A percentile compares a stretch with the other conserved stretches of the same genome.
Conservation (phyloP, 2,329 filamentous ascomycete genomes). For the Botrytis fragariae region DNA sequence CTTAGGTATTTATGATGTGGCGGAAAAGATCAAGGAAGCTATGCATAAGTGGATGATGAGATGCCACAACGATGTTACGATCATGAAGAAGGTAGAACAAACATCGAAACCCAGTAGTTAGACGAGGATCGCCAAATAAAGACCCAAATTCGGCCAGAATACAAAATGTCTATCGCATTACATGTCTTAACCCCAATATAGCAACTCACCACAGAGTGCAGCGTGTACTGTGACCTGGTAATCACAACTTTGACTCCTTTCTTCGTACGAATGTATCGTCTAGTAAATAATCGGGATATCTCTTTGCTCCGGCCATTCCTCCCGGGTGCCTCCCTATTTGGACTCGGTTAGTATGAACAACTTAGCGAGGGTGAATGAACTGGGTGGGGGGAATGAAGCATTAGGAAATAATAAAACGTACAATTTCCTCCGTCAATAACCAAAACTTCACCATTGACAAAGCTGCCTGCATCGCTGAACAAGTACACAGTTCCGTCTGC, state of each 20-base stretch:
- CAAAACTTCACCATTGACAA: slow-evolving; percentile 78
- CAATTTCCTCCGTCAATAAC: slow-evolving; percentile 61
- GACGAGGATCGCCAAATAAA: not conserved
- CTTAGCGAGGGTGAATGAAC: not conserved
- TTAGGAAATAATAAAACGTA: not conserved
- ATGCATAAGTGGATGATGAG: not conserved
- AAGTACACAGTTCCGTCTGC: slow-evolving; percentile 88
- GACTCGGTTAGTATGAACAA: not conserved
- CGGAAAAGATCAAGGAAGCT: not conserved
- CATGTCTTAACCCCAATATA: not conserved
- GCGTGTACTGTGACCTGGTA: not conserved
- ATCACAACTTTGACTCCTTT: slow-evolving; percentile 18
- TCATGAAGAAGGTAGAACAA: not conserved
- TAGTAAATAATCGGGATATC: slow-evolving; percentile 36
- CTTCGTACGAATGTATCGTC: slow-evolving; percentile 28
- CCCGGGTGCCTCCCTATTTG: slow-evolving; percentile 28
- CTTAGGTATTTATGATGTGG: not conserved
- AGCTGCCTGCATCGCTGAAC: slow-evolving; percentile 82
- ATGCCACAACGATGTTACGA: not conserved
- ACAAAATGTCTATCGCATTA: not conserved
- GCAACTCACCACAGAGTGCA: not conserved
- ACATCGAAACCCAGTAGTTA: not conserved
- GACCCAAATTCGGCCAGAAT: not conserved
- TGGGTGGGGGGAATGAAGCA: not conserved
- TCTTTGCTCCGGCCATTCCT: slow-evolving; percentile 23